Evolutionary conservation across 2,329 filamentous ascomycete species (phyloP), one percentile per base, ranked within the genome.

Genomic region (Nemania bipapillata): DNA sequence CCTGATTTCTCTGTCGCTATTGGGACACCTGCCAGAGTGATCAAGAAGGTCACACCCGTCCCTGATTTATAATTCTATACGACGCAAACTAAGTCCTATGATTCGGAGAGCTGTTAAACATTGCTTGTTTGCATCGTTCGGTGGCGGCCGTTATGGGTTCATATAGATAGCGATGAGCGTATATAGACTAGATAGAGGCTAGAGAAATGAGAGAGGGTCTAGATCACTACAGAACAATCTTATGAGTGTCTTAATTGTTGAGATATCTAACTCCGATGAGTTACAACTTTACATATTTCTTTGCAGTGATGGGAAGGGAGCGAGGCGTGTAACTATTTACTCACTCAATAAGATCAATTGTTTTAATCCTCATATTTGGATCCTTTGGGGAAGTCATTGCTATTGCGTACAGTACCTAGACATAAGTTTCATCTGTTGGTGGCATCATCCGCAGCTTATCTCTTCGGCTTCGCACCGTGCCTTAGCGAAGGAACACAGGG

Each of bases 1-100:
- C 84, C 84, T 0, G 78, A 81, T 37, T 86, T 81, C 74, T 82
- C 79, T 0, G 81, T 87, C 1, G 85, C 83, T 0, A 76, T 85
- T 6, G 85, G 85, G 0, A 76, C 81, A 2, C 85, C 85, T 2
- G 85, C 85, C 0, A 80, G 74, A 70, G 83, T 87, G 0, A 77
- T 86, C 20, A 86, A 83, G 78, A 84, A 79, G 68, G 80, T 86
- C 8, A 59, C 66, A 17, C 69, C 66, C n/a, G 32, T 58, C 78
- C 81, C 9, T 74, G 79, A 8, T 75, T 83, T 42, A 70, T 75
- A 24, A 68, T 64, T 11, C 12, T 9, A n/a, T 28, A 28, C n/a
- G 3, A 0, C 7, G 22, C n/a, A n/a, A n/a, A n/a, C n/a, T n/a
- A n/a, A n/a, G n/a, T n/a, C n/a, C n/a, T n/a, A 12, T 32, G 30